phyloP scores from a whole-genome alignment of 2,329 filamentous ascomycete genomes.

The Metarhizium sp. region DNA sequence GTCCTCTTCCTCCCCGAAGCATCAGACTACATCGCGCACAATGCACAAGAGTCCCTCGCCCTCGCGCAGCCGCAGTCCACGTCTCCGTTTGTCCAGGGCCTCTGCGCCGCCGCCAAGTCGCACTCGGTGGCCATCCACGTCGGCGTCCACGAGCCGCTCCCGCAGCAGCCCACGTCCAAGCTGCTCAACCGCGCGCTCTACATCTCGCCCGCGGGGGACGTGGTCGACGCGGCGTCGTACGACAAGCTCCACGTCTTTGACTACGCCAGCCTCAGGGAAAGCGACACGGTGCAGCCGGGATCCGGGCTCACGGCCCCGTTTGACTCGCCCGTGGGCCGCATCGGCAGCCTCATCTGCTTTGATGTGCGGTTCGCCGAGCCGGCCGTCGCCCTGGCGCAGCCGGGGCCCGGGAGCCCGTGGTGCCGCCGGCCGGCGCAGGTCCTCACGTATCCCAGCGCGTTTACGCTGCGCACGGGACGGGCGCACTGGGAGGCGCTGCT shows the following conservation, averaged over 20 bases:
- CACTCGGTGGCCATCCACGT: slow-evolving; percentile 68
- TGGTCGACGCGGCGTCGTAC: slow-evolving; percentile 44
- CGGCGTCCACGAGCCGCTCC: slow-evolving; percentile 67
- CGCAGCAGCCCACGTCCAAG: slow-evolving; percentile 4
- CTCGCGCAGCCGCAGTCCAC: slow-evolving; percentile 58
- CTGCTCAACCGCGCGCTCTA: slow-evolving; percentile 46
- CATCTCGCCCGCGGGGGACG: slow-evolving; percentile 34
- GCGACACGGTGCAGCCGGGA: slow-evolving; percentile 58
- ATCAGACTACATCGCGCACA: slow-evolving; percentile 73
- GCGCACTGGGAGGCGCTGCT: slow-evolving; percentile 82
- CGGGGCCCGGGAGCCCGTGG: slow-evolving; percentile 21
- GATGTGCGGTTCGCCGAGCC: slow-evolving; percentile 80
- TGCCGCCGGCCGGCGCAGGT: slow-evolving; percentile 50
- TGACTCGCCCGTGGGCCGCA: slow-evolving; percentile 59
- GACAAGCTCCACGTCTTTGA: slow-evolving; percentile 93
- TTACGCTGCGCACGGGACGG: slow-evolving; percentile 74
- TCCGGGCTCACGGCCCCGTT: slow-evolving; percentile 57
- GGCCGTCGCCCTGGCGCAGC: slow-evolving; percentile 52
- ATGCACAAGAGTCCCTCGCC: slow-evolving; percentile 56
- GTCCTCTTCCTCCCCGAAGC: slow-evolving; percentile 90
- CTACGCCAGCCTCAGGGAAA: slow-evolving; percentile 41
- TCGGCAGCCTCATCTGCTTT: slow-evolving; percentile 83
- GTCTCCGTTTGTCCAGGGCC: slow-evolving; percentile 67
- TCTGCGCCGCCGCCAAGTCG: slow-evolving; percentile 57
- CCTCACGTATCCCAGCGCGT: slow-evolving; percentile 81